Evolutionary conservation across 345 rosid genomes (phyloP).

Genomic region (Geranium rotundifolium): DNA sequence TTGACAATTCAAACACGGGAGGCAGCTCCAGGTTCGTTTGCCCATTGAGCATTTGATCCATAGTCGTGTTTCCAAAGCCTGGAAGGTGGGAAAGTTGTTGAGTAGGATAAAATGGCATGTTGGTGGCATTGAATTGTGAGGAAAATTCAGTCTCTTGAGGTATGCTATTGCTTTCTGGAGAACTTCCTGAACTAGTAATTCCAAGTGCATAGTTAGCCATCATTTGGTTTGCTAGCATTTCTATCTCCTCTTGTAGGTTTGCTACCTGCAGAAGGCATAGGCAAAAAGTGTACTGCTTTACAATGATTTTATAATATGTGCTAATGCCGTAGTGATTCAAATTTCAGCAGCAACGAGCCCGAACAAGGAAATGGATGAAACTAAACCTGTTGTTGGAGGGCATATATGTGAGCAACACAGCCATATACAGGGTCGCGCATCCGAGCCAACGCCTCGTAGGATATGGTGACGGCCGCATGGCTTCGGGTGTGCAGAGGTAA

Average conservation of each 20-base stretch:
- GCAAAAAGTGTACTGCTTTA: conserved; percentile 4
- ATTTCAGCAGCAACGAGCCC: conserved; percentile 43
- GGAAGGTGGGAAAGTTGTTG: conserved; percentile 16
- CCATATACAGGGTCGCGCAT: conserved; percentile 50
- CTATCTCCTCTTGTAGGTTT: conserved; percentile 48
- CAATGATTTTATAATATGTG: conserved; percentile 6
- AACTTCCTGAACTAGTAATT: conserved; percentile 5
- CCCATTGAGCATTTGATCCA: conserved; percentile 5
- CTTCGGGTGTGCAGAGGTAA: conserved; percentile 37
- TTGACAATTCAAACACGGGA: conserved; percentile 22
- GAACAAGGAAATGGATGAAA: not conserved
- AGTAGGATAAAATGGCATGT: conserved; percentile 22
- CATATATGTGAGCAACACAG: conserved; percentile 55
- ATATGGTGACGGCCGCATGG: conserved; percentile 53
- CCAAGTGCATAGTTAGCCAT: conserved; percentile 19
- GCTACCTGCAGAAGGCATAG: conserved; percentile 50
- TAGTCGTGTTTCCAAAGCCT: conserved; percentile 8
- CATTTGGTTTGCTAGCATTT: conserved; percentile 34
- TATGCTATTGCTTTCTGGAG: conserved; percentile 12
- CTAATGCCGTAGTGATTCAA: not conserved
- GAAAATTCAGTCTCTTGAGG: not conserved
- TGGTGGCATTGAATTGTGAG: conserved; percentile 17
- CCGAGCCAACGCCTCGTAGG: conserved; percentile 64
- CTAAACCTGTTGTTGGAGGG: conserved; percentile 63
- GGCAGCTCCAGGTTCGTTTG: conserved; percentile 1